Evolutionary conservation across 2,329 filamentous ascomycete species (phyloP).

Genomic region (Fusarium oxysporum): DNA sequence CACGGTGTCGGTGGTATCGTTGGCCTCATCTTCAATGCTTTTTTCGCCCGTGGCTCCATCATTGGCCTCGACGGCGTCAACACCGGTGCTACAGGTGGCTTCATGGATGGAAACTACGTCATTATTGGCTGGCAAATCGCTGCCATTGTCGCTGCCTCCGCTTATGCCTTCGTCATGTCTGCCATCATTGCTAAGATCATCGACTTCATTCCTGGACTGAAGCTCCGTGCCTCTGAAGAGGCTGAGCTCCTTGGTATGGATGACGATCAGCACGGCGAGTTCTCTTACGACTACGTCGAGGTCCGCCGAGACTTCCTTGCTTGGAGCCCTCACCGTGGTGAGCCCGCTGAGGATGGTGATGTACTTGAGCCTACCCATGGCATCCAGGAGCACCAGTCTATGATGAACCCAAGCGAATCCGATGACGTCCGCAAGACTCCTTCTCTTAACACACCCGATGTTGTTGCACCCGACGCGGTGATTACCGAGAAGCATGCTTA

Average conservation of each 20-base stretch:
- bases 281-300: constrained; percentile 91
- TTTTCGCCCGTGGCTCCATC: constrained; percentile 77
- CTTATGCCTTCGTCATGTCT: constrained; percentile 79
- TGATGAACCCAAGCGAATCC: constrained; percentile 50
- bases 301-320: constrained; percentile 88
- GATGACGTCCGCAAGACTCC: constrained; percentile 43
- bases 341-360: constrained; percentile 69
- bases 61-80: constrained; percentile 84
- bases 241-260: constrained; percentile 90
- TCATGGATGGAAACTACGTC: constrained; percentile 79
- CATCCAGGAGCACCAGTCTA: constrained; percentile 71
- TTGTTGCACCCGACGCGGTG: constrained; percentile 15
- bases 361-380: constrained; percentile 75
- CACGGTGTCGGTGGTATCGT: constrained; percentile 77
- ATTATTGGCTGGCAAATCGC: constrained; percentile 84
- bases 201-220: constrained; percentile 80
- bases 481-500: constrained; percentile 31
- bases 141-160: constrained; percentile 74
- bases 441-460: constrained; percentile 33
- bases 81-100: constrained; percentile 74
- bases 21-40: constrained; percentile 77
- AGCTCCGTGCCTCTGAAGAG: constrained; percentile 83
- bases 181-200: constrained; percentile 79
- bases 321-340: constrained; percentile 81
- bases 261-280: constrained; percentile 90